Evolutionary conservation across 2,329 filamentous ascomycete genomes (phyloP).

Genomic region (Cryoendolithus antarcticus): DNA sequence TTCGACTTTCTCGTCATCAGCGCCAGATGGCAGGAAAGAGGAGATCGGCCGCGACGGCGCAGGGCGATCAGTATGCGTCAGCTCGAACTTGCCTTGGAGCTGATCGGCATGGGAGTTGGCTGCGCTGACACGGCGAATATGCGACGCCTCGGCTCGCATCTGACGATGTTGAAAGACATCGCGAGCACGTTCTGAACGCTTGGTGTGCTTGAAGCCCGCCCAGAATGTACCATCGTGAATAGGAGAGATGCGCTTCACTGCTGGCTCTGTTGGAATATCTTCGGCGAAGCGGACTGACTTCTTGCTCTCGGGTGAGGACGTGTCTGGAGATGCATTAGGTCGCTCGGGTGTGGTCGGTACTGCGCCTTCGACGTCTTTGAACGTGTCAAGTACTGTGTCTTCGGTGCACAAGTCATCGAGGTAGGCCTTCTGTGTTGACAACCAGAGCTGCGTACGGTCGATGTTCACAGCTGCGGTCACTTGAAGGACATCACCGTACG

Average conservation of each 20-base stretch:
- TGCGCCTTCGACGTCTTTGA: slow-evolving; percentile 18
- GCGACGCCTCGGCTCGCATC: slow-evolving; percentile 76
- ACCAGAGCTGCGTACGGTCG: slow-evolving; percentile 77
- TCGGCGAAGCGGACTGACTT: slow-evolving; percentile 60
- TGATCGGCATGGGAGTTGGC: slow-evolving; percentile 63
- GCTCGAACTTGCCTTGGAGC: slow-evolving; percentile 72
- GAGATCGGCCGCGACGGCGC: slow-evolving; percentile 33
- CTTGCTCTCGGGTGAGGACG: slow-evolving; percentile 37
- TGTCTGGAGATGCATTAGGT: slow-evolving; percentile 9
- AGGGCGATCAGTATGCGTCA: slow-evolving; percentile 40
- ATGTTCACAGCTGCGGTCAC: slow-evolving; percentile 59
- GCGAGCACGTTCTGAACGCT: slow-evolving; percentile 46
- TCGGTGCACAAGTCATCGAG: slow-evolving; percentile 20
- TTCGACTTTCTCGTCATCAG: slow-evolving; percentile 23
- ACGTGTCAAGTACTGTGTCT: slow-evolving; percentile 17
- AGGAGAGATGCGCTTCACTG: slow-evolving; percentile 19
- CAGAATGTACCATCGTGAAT: slow-evolving; percentile 54
- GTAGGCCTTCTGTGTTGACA: slow-evolving; percentile 69
- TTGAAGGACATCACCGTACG: slow-evolving; percentile 62
- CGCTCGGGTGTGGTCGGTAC: slow-evolving; percentile 20
- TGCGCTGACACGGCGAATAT: slow-evolving; percentile 67
- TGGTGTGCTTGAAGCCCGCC: slow-evolving; percentile 52
- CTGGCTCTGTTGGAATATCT: slow-evolving; percentile 9
- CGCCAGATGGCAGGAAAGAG: slow-evolving; percentile 25
- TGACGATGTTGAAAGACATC: slow-evolving; percentile 80